phyloP scores from a whole-genome alignment of 2,329 filamentous ascomycete species.

The Sclerotinia nivalis region DNA sequence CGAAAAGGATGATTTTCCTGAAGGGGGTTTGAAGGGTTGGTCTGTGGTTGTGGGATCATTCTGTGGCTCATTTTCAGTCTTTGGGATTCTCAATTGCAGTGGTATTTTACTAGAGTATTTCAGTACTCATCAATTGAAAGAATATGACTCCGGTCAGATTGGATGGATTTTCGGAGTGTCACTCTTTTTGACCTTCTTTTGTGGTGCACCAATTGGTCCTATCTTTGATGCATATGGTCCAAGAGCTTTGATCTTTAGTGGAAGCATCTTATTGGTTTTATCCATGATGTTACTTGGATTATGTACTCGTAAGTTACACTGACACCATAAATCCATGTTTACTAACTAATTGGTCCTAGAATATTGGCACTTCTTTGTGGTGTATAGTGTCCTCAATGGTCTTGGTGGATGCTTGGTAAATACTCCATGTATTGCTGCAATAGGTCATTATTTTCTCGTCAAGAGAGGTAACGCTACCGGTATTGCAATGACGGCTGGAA shows the following conservation, averaged over 20 bases:
- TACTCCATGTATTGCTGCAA: slow-evolving; percentile 62
- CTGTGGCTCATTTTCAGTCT: slow-evolving; percentile 58
- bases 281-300: slow-evolving; percentile 55
- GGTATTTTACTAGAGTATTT: slow-evolving; percentile 56
- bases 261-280: slow-evolving; percentile 36
- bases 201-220: slow-evolving; percentile 68
- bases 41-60: slow-evolving; percentile 67
- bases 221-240: slow-evolving; percentile 69
- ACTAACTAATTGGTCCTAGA: slow-evolving; percentile 38
- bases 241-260: slow-evolving; percentile 41
- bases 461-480: slow-evolving; percentile 66
- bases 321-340: neutral
- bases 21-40: slow-evolving; percentile 66
- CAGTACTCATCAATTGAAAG: slow-evolving; percentile 58
- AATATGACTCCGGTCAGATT: slow-evolving; percentile 57
- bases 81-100: slow-evolving; percentile 62
- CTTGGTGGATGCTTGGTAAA: slow-evolving; percentile 64
- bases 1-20: slow-evolving; percentile 54
- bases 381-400: slow-evolving; percentile 63
- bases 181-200: slow-evolving; percentile 68
- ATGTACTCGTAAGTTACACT: slow-evolving; percentile 50
- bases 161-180: slow-evolving; percentile 63
- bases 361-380: slow-evolving; percentile 71
- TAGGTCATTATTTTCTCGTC: slow-evolving; percentile 65
- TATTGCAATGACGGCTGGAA: slow-evolving; percentile 63